A percentile compares a stretch with the other conserved stretches of the same genome.
phyloP scores from a whole-genome alignment of 805 yeast genomes.

The Lipomyces sp. region DNA sequence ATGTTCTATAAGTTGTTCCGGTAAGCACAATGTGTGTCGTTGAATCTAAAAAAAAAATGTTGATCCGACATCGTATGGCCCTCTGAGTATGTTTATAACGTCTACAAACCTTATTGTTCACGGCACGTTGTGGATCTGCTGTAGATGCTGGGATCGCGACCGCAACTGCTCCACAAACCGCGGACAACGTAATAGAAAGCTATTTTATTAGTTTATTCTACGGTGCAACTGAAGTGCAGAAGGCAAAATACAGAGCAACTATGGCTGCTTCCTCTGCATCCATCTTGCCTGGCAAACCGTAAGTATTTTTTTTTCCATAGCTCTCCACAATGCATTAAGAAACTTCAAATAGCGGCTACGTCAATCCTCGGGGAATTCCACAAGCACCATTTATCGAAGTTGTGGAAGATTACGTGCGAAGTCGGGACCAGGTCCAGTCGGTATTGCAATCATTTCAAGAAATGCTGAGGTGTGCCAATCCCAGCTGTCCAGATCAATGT shows the following conservation, averaged over 20 bases:
- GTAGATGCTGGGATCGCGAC: background rate
- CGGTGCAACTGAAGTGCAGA: background rate
- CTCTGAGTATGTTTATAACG: background rate
- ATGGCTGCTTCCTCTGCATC: background rate
- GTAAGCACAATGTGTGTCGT: background rate
- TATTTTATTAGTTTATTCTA: background rate
- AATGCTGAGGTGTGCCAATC: slow-evolving; percentile 59
- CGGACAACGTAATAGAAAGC: background rate
- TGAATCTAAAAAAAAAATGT: background rate
- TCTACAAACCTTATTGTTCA: no score
- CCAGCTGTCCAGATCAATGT: background rate
- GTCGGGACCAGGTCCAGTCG: slow-evolving; percentile 69
- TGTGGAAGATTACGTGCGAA: slow-evolving; percentile 74
- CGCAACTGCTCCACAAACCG: no score
- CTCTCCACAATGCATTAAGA: slow-evolving; percentile 1
- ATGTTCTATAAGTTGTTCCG: background rate
- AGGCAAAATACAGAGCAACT: background rate
- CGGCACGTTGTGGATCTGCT: background rate
- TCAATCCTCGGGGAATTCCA: slow-evolving; percentile 95
- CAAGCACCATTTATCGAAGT: slow-evolving; percentile 91
- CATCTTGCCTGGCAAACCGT: background rate
- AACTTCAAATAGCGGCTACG: slow-evolving; percentile 24
- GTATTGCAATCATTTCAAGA: slow-evolving; percentile 80
- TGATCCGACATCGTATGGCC: background rate
- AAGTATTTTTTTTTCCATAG: background rate